A percentile compares a stretch with the other conserved stretches of the same genome.
Conservation (phyloP, 2,329 filamentous ascomycete species). For the Diaporthe velutina region DNA sequence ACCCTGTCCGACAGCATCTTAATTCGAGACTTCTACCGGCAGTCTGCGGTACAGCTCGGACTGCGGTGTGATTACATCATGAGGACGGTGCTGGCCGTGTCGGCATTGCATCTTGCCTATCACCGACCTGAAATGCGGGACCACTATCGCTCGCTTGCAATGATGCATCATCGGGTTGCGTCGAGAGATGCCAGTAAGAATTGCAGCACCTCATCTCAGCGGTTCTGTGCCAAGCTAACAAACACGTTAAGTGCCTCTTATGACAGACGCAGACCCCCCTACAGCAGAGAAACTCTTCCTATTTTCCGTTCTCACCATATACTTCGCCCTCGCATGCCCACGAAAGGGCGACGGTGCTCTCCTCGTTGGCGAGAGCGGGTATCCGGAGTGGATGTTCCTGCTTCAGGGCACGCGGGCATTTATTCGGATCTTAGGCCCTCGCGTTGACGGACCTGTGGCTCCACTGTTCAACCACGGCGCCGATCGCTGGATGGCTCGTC, state of each 20-base stretch:
- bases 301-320: neutral
- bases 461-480: neutral
- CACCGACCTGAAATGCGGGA: neutral
- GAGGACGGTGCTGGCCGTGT: neutral
- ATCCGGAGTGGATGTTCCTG: neutral
- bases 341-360: conserved; percentile 3
- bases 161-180: neutral
- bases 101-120: neutral
- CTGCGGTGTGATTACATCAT: conserved; percentile 8
- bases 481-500: neutral
- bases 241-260: neutral
- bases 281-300: neutral
- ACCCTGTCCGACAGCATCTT: neutral
- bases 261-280: neutral
- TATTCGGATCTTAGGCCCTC: neutral
- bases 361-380: neutral
- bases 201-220: neutral
- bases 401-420: neutral
- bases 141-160: neutral
- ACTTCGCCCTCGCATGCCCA: neutral
- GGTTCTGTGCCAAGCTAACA: neutral
- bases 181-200: neutral
- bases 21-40: neutral
- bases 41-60: neutral
- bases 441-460: neutral